Conservation (phyloP, 2,329 filamentous ascomycete genomes). For the Huntiella decipiens region DNA sequence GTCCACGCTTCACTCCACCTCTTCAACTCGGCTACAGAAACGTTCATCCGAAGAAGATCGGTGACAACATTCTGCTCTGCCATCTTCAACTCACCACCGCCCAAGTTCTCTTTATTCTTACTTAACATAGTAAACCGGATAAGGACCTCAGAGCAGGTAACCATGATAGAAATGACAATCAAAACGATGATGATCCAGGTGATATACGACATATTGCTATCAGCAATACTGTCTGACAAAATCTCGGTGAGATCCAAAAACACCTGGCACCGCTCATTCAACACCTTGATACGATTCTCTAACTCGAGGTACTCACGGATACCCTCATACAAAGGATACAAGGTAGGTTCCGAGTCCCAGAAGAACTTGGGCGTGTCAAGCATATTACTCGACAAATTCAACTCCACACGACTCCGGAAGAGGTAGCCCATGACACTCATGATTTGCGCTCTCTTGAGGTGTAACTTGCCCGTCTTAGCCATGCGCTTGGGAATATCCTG, state of each 20-base stretch:
- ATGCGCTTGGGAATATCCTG: conserved; percentile 81
- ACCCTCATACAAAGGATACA: conserved; percentile 84
- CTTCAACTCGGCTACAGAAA: conserved; percentile 33
- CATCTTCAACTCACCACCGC: conserved; percentile 11
- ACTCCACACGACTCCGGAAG: conserved; percentile 88
- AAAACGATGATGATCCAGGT: conserved; percentile 97
- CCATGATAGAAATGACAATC: conserved; percentile 75
- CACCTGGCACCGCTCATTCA: conserved; percentile 91
- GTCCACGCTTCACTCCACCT: conserved; percentile 14
- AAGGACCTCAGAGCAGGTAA: conserved; percentile 77
- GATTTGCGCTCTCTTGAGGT: conserved; percentile 82
- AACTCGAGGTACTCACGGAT: conserved; percentile 97
- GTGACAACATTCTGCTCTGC: conserved; percentile 16
- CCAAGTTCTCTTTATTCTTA: conserved; percentile 15
- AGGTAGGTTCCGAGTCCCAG: conserved; percentile 90
- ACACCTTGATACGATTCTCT: conserved; percentile 82
- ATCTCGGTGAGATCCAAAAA: conserved; percentile 95
- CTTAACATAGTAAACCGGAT: conserved; percentile 63
- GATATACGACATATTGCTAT: conserved; percentile 87
- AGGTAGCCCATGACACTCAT: conserved; percentile 77
- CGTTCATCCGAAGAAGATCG: conserved; percentile 30
- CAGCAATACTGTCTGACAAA: conserved; percentile 73
- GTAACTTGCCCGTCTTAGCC: conserved; percentile 73
- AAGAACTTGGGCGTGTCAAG: conserved; percentile 94
- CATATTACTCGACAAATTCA: conserved; percentile 95